Evolutionary conservation across 768 basidiomycete genomes (phyloP), one percentile per base, ranked within the genome.

Genomic region (Russula foetens): DNA sequence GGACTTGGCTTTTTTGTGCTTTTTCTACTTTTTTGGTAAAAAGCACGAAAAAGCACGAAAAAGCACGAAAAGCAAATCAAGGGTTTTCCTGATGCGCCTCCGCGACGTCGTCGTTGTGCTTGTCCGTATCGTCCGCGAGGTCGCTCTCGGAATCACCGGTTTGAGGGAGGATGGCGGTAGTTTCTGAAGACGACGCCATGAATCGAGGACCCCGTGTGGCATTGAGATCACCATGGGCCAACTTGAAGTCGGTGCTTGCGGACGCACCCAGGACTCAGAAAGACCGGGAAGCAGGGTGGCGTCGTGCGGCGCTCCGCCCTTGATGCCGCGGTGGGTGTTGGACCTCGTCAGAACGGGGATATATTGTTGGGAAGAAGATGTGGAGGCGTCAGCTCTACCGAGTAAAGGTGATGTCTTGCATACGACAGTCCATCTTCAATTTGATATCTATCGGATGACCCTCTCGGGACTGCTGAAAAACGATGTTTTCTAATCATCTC

Each of bases 341-440:
- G 14, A 19, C 3, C 12, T 47, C 55, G 19, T 28, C 19, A 17
- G 49, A 44, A 44, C 23, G 21, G 1, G 41, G 41, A 7, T 28
- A 50, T 49, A 49, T n/a, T n/a, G 41, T 17, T 11, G 43, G 17
- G 44, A 41, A 7, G 56, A 53, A 19, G 35, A 35, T 17, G 28
- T 21, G 9, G 24, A 7, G 24, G 15, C 4, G 0, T 4, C 39
- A 14, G 21, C 51, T 33, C 45, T 53, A 23, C 45, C 45, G 21
- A 62, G 61, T 15, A 56, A 62, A 7, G 51, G 51, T 38, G 61
- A 62, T 53, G 56, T 53, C 19, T 53, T 62, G 56, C 56, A 62
- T 41, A 47, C 58, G 56, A 38, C 21, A 23, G 4, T 4, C 26
- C 14, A 33, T 33, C 31, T 21, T n/a, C n/a, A n/a, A n/a, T n/a